phyloP scores from a whole-genome alignment of 2,329 filamentous ascomycete genomes.

The Calonectria hawksworthii region DNA sequence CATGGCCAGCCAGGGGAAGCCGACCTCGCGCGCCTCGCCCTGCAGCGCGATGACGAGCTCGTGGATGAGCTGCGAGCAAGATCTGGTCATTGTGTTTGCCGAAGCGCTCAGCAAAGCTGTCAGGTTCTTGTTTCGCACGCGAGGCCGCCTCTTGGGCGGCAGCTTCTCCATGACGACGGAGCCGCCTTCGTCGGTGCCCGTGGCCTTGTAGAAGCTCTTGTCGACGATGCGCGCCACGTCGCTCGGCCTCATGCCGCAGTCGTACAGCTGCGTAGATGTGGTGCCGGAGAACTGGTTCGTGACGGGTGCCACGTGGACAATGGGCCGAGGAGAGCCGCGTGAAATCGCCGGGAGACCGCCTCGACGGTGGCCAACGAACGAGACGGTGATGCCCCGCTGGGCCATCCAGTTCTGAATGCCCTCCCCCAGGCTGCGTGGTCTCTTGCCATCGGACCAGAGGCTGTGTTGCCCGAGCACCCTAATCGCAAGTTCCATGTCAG shows the following conservation, averaged over 20 bases:
- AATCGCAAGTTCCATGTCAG: neutral
- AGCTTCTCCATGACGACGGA: neutral
- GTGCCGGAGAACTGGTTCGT: neutral
- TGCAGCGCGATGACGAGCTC: neutral
- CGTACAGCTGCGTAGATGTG: neutral
- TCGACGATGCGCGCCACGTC: neutral
- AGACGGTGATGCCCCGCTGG: neutral
- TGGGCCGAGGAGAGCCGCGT: neutral
- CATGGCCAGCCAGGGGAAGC: neutral
- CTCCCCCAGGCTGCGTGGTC: neutral
- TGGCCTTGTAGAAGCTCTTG: neutral
- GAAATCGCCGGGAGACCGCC: no score
- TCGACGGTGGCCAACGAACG: neutral
- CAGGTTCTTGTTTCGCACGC: neutral
- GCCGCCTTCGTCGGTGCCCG: neutral
- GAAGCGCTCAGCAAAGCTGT: neutral
- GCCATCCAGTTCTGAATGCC: neutral
- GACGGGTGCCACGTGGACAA: neutral
- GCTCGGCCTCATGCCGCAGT: neutral
- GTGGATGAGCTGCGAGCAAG: neutral
- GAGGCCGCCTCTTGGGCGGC: neutral
- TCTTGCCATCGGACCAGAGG: neutral
- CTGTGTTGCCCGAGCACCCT: neutral
- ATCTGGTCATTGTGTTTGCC: neutral
- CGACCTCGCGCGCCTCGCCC: neutral